phyloP scores from a whole-genome alignment of 306 rosid genomes.

The Coriaria nepalensis region DNA sequence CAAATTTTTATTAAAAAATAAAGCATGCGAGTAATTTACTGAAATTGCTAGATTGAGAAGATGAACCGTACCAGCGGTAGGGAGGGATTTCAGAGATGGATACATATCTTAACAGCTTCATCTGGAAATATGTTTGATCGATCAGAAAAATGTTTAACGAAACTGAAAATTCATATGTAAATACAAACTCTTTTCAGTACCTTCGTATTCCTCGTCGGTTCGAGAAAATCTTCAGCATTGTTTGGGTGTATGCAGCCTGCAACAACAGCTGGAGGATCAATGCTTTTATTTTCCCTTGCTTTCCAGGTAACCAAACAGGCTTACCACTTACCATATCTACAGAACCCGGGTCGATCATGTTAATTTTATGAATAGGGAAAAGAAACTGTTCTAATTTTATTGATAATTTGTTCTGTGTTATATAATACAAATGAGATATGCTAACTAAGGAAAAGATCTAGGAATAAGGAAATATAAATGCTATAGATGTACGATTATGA shows the following conservation, averaged over 20 bases:
- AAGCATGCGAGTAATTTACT: neutral
- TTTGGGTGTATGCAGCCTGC: conserved; percentile 39
- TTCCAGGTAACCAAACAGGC: neutral
- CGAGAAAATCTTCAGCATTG: conserved; percentile 24
- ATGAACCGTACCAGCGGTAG: conserved; percentile 22
- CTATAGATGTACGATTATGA: too few species aligned
- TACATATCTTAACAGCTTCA: conserved; percentile 25
- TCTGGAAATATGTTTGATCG: conserved; percentile 14
- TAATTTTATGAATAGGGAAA: too few species aligned
- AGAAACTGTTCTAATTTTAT: too few species aligned
- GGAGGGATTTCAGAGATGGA: conserved; percentile 34
- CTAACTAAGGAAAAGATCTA: too few species aligned
- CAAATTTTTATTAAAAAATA: neutral
- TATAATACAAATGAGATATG: too few species aligned
- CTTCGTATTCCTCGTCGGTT: conserved; percentile 18
- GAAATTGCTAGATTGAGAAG: neutral
- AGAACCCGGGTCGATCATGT: too few species aligned
- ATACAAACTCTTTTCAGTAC: conserved; percentile 4
- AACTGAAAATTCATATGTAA: neutral
- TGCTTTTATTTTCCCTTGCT: neutral
- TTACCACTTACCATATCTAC: too few species aligned
- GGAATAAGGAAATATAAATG: too few species aligned
- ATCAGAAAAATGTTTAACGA: neutral
- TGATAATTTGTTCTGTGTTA: too few species aligned
- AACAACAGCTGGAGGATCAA: neutral